Evolutionary conservation across 2,329 filamentous ascomycete genomes (phyloP), one percentile per base, ranked within the genome.

Genomic region (Pseudogymnoascus pannorum): DNA sequence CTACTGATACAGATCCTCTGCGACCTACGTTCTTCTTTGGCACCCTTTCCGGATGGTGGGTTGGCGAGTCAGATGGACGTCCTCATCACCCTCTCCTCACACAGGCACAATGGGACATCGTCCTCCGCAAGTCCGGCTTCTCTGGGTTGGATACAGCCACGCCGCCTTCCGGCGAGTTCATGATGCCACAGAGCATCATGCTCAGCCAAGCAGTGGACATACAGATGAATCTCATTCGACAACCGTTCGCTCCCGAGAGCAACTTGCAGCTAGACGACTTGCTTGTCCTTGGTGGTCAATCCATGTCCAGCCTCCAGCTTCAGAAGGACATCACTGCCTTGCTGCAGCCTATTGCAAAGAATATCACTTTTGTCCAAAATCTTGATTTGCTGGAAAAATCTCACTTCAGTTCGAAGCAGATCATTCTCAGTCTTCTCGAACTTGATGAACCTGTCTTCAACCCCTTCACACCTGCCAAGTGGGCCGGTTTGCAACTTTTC

Each of bases 141-240:
- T 68, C 69, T 1, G 71, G 71, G 11, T 51, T 71, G 11, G 72
- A 73, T 51, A 61, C 67, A 7, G 48, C 63, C 18, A 67, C 67
- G 1, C 62, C 63, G 16, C 26, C 64, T 16, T 20, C 36, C 3
- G 60, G 63, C n/a, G 22, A 12, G 6, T 20, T 63, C 4, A 18
- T 42, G 9, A 48, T n/a, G 14, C 59, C 58, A 0, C 65, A 67
- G 2, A 69, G 68, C 5, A 66, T 74, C 2, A 68, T 75, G 51
- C 48, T 69, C 2, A 64, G 71, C 1, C 74, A 75, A 44, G 74
- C 74, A 1, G 66, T 74, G 1, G 69, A 75, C 61, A 63, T 69
- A 5, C 64, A 63, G 2, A 42, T 73, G 4, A 57, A 59, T 2
- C 64, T 69, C 20, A 57, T 74, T 8, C 69, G 71, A 1, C 57